phyloP scores from a whole-genome alignment of 2,329 filamentous ascomycete species.

The Chaetomium globosum region DNA sequence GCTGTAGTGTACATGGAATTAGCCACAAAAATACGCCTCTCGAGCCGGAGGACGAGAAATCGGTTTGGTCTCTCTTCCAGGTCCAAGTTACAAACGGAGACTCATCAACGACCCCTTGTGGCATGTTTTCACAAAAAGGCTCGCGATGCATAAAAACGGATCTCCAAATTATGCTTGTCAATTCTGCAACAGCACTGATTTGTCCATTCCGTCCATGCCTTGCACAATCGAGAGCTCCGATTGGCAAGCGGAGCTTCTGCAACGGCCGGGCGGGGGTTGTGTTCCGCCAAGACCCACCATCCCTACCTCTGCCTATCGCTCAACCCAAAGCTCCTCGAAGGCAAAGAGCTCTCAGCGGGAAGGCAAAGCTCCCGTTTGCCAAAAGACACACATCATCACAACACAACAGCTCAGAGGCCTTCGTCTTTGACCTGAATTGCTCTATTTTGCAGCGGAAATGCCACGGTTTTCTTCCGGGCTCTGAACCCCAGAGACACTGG shows the following conservation, averaged over 20 bases:
- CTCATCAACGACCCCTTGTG: not conserved
- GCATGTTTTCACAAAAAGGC: not conserved
- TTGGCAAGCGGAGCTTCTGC: slow-evolving; percentile 13
- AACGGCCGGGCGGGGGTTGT: slow-evolving; percentile 17
- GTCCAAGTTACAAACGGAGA: not conserved
- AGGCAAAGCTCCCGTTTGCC: not conserved
- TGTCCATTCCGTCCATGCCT: not conserved
- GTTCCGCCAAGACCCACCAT: slow-evolving; percentile 9
- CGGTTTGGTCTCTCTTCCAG: not conserved
- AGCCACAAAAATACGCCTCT: not conserved
- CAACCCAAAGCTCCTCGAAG: not conserved
- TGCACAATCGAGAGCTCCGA: slow-evolving; percentile 6
- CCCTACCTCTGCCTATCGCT: slow-evolving; percentile 2
- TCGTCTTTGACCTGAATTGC: no score
- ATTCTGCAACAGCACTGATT: slow-evolving; percentile 5
- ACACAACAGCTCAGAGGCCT: not conserved
- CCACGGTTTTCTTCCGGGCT: not conserved
- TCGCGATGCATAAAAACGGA: not conserved
- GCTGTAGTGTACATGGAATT: no score
- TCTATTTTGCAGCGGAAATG: not conserved
- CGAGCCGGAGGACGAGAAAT: not conserved
- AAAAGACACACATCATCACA: not conserved
- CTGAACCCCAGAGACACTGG: not conserved
- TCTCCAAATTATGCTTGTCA: not conserved
- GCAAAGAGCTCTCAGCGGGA: not conserved